Base-by-base conservation (phyloP, 345 rosid species). In the Moricandia moricandioides region DNA sequence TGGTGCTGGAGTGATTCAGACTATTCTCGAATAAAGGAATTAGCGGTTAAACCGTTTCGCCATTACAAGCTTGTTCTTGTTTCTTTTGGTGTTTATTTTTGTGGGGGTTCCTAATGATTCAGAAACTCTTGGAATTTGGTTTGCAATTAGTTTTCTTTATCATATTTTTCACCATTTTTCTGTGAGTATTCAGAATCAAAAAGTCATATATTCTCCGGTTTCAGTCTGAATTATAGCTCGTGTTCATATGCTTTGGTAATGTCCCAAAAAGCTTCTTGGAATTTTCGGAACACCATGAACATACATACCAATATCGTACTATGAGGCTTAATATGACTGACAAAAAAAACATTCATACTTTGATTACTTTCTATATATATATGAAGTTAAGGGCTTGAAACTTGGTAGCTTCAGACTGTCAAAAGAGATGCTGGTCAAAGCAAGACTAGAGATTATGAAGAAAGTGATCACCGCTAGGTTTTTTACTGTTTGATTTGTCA, bases 1-100 rank as follows among this genome's bases (percentile, higher is more conserved):
- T 54, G 98, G 95, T 31, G 97, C 97, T 1, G 93, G 93, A 65
- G 97, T 91, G 54, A 91, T 94, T 81, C 89, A 86, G 83, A 64
- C 92, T n/a, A 91, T 93, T 64, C 67, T 93, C 65, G 84, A 86
- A 77, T 85, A 82, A 47, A 76, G 9, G 6, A 43, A 14, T 3
- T 60, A 24, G 71, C 31, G n/a, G 43, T 31, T 60, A 6, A 8
- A 52, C 18, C 8, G 18, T 49, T 49, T 72, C 45, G 54, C 31
- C 2, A 10, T 49, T 43, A 67, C 9, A 31, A 54, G 43, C 35
- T 45, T 67, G 27, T n/a, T 47, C 29, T 67, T 67, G 39, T 7
- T 58, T 31, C 6, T 55, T 21, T 21, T 55, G 12, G 59, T 18
- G 27, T 54, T 3, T 8, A 6, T 51, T 17, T 21, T 17, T 51